phyloP scores from a whole-genome alignment of 208 protist genomes.

The Lotmaria passim region DNA sequence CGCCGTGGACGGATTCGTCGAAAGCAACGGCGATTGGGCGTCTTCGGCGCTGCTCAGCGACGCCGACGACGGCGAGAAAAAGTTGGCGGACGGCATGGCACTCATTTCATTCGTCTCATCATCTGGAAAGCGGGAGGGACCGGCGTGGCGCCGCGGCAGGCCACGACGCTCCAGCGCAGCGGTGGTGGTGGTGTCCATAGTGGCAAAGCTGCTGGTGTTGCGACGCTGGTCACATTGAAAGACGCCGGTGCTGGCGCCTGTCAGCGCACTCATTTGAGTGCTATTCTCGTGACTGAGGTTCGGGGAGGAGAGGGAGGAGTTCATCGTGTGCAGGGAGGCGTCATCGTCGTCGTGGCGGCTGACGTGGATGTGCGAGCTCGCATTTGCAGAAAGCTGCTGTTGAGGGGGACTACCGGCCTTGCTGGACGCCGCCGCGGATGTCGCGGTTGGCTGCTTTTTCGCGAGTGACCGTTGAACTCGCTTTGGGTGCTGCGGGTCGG shows the following conservation, averaged over 20 bases:
- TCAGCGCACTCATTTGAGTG: background rate
- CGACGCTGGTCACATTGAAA: background rate
- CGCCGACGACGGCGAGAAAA: constrained; percentile 1
- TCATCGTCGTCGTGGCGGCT: constrained; percentile 2
- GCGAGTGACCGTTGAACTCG: background rate
- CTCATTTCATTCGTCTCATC: constrained; percentile 12
- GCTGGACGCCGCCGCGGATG: background rate
- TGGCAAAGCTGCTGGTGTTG: background rate
- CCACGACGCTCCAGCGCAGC: background rate
- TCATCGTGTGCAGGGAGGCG: constrained; percentile 34
- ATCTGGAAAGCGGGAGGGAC: background rate
- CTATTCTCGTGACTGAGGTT: background rate
- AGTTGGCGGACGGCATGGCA: constrained; percentile 16
- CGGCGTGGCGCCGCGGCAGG: background rate
- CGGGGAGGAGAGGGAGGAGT: constrained; percentile 23
- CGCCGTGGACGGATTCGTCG: constrained; percentile 1
- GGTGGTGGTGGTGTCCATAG: background rate
- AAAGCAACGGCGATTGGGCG: background rate
- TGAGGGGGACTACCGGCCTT: background rate
- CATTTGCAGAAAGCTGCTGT: background rate
- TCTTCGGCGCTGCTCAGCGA: constrained; percentile 3
- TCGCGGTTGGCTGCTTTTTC: background rate
- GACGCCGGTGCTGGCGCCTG: background rate
- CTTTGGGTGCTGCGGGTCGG: background rate
- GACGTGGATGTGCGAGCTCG: background rate